Evolutionary conservation across 1,139 yeast genomes (phyloP).

Genomic region (Hemisphaericaspora subhashii): DNA sequence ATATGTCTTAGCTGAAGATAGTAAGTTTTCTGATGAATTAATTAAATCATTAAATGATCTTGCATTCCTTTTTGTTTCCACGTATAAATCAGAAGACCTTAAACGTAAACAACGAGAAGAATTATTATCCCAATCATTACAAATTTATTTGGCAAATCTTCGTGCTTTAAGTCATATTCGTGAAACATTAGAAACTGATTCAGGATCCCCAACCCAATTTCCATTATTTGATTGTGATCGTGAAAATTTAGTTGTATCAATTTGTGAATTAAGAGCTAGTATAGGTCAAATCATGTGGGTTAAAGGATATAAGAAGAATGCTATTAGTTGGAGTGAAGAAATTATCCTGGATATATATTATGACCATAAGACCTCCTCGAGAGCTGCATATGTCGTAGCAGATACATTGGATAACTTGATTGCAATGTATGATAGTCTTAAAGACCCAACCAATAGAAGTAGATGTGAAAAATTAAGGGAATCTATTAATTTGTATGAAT

Average conservation of each 20-base stretch:
- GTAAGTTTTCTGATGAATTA: conserved; percentile 42
- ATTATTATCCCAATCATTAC: conserved; percentile 27
- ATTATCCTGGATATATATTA: conserved; percentile 40
- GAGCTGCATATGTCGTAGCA: conserved; percentile 31
- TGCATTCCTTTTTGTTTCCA: conserved; percentile 34
- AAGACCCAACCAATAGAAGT: conserved; percentile 24
- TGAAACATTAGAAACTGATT: conserved; percentile 19
- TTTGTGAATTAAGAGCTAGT: conserved; percentile 52
- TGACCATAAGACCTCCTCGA: conserved; percentile 28
- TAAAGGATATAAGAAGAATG: conserved; percentile 50
- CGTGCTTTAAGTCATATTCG: conserved; percentile 26
- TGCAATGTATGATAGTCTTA: conserved; percentile 31
- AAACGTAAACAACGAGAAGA: conserved; percentile 17
- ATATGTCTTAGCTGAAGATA: conserved; percentile 23
- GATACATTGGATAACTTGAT: conserved; percentile 33
- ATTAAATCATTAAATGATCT: conserved; percentile 33
- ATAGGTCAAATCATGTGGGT: conserved; percentile 69
- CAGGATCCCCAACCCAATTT: conserved; percentile 28
- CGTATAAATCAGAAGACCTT: conserved; percentile 11
- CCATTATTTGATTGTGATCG: conserved; percentile 41
- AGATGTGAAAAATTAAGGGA: conserved; percentile 30
- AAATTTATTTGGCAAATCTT: conserved; percentile 40
- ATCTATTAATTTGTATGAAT: conserved; percentile 15
- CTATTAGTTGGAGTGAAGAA: conserved; percentile 66
- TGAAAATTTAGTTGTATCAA: conserved; percentile 28